A percentile compares a stretch with the other conserved stretches of the same genome.
Conservation (phyloP, 73 alveolate species). For the Halteria grandinella region DNA sequence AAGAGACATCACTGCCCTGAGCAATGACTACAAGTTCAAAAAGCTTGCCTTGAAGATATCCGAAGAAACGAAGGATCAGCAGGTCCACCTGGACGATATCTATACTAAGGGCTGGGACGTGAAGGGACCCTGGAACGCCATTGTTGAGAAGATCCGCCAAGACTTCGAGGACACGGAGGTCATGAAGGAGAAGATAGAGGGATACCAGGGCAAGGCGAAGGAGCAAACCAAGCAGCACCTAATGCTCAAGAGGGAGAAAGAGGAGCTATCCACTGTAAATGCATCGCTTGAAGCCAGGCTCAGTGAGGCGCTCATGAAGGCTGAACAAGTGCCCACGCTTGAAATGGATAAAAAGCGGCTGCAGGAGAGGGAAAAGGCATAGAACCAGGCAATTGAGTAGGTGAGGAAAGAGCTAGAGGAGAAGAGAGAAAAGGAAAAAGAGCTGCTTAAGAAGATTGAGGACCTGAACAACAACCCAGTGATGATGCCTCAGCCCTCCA, state of each 20-base stretch:
- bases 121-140: conserved; percentile 65
- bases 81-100: conserved; percentile 18
- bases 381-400: neutral
- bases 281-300: conserved; percentile 48
- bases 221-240: conserved; percentile 49
- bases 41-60: conserved; percentile 8
- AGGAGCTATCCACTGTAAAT: conserved; percentile 44
- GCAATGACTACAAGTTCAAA: conserved; percentile 47
- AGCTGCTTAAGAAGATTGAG: neutral
- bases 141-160: conserved; percentile 29
- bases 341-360: conserved; percentile 63
- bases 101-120: conserved; percentile 46
- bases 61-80: conserved; percentile 29
- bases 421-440: conserved; percentile 41
- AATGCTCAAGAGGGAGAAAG: conserved; percentile 51
- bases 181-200: conserved; percentile 64
- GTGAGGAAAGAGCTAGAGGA: conserved; percentile 30
- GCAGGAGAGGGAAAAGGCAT: conserved; percentile 26
- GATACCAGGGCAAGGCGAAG: conserved; percentile 41
- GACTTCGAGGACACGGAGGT: conserved; percentile 52
- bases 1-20: conserved; percentile 47
- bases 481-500: too few species aligned
- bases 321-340: conserved; percentile 45
- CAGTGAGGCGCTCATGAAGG: conserved; percentile 47
- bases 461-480: conserved; percentile 35